Base-by-base conservation (phyloP, 139 green algal species). In the Marvania coccoides region DNA sequence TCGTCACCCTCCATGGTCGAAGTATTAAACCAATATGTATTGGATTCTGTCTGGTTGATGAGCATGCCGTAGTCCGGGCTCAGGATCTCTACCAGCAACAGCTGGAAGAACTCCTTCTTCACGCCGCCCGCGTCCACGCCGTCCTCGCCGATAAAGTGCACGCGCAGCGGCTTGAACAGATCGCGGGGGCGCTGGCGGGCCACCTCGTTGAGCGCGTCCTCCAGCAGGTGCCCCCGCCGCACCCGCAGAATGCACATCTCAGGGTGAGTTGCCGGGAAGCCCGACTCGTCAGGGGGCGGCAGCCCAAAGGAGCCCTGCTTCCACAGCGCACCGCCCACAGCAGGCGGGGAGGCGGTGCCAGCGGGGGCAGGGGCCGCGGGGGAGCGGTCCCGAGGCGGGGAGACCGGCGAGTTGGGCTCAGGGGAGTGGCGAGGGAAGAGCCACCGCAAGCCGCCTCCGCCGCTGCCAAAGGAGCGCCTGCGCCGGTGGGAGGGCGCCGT, bases 141-240 rank as follows among this genome's bases (percentile, higher is more conserved):
- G 26, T 96, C 91, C 82, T 97, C 91, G 3, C 88, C 88, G 45
- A 97, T 97, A 73, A 97, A 97, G 75, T 97, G 88, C 68, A 97
- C 90, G 42, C 88, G 79, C 56, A 97, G 71, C 28, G 91, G 91
- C 74, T 97, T 97, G 81, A 91, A 90, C 66, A 97, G 80, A 69
- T 97, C 91, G 36, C 78, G 63, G 47, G 76, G 67, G 33, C 69
- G 65, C 76, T 95, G 88, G 38, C 91, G 74, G 3, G 81, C 79
- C 34, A 97, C 86, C 79, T 97, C 90, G 56, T 89, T 73, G 40
- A 96, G 68, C 0, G 90, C 87, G 63, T 97, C 91, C 70, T 93
- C 83, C 56, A 94, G 61, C 38, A 97, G 78, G 74, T 93, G 88
- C 38, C 83, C 88, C 38, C 91, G 78, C 12, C 91, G 77, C 53